Conservation (phyloP, 176 grass and related monocot species). For the Carex kokanica region DNA sequence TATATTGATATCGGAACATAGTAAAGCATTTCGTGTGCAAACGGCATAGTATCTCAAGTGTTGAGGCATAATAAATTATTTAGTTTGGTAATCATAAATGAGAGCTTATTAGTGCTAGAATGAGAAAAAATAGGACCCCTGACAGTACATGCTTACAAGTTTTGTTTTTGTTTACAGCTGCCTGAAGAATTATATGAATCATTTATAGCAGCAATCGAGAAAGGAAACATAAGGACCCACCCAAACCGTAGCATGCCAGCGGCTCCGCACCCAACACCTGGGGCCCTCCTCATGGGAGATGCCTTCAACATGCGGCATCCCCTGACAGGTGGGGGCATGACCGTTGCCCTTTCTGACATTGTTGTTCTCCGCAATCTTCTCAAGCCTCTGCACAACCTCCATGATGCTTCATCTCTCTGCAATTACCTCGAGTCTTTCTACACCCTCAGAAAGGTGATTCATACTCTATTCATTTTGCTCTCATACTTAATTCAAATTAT, state of each 20-base stretch:
- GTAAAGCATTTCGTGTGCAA: not conserved
- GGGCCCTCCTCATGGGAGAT: slow-evolving; percentile 95
- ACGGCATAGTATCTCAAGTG: not conserved
- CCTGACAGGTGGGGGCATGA: slow-evolving; percentile 97
- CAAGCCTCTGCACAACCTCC: slow-evolving; percentile 78
- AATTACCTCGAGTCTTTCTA: slow-evolving; percentile 97
- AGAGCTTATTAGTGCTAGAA: not conserved
- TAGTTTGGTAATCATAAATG: not conserved
- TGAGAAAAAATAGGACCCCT: not conserved
- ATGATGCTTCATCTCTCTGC: slow-evolving; percentile 72
- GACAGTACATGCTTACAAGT: not conserved
- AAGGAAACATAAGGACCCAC: slow-evolving; percentile 92
- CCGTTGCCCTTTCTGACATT: slow-evolving; percentile 90
- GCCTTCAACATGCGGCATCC: slow-evolving; percentile 99
- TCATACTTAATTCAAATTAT: not conserved
- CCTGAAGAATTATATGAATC: slow-evolving; percentile 68
- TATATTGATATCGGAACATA: not conserved
- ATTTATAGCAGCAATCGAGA: slow-evolving; percentile 77
- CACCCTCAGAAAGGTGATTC: slow-evolving; percentile 74
- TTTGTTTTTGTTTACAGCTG: slow-evolving; percentile 11
- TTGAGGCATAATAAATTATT: not conserved
- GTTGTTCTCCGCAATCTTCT: slow-evolving; percentile 80
- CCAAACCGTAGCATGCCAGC: slow-evolving; percentile 95
- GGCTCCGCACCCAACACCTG: slow-evolving; percentile 79
- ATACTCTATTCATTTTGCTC: not conserved